phyloP scores from a whole-genome alignment of 495 filamentous ascomycete genomes.

The Hyaloscypha bicolor region DNA sequence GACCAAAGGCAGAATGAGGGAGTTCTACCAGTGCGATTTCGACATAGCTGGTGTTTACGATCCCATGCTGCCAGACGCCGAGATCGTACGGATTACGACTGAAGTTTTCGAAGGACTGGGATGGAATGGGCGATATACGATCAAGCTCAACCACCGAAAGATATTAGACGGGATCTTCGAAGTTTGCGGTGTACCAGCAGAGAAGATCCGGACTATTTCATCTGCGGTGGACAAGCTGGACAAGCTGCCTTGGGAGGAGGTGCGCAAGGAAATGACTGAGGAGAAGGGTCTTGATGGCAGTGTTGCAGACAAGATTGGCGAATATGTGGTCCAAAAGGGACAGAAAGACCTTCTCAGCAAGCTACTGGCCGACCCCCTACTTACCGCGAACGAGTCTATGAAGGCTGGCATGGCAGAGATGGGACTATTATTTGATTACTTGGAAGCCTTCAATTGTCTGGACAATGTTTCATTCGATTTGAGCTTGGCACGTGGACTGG shows the following conservation, averaged over 20 bases:
- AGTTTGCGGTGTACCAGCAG: slow-evolving; percentile 83
- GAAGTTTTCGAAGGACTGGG: slow-evolving; percentile 87
- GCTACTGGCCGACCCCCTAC: slow-evolving; percentile 61
- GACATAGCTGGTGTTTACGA: slow-evolving; percentile 92
- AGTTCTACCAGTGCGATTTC: slow-evolving; percentile 98
- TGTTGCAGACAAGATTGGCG: slow-evolving; percentile 83
- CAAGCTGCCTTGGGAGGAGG: slow-evolving; percentile 88
- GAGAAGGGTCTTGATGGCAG: slow-evolving; percentile 79
- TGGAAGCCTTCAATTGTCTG: slow-evolving; percentile 71
- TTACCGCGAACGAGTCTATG: slow-evolving; percentile 69
- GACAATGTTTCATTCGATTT: slow-evolving; percentile 80
- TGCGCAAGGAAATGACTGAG: slow-evolving; percentile 88
- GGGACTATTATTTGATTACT: slow-evolving; percentile 77
- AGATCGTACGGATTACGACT: slow-evolving; percentile 79
- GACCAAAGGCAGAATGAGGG: slow-evolving; percentile 88
- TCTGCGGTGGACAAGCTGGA: slow-evolving; percentile 96
- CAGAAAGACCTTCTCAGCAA: slow-evolving; percentile 67
- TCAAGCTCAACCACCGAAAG: slow-evolving; percentile 96
- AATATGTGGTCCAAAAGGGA: slow-evolving; percentile 73
- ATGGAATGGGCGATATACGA: slow-evolving; percentile 68
- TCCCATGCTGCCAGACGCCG: slow-evolving; percentile 95
- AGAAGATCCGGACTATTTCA: slow-evolving; percentile 85
- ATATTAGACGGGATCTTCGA: slow-evolving; percentile 92
- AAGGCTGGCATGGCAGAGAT: slow-evolving; percentile 82
- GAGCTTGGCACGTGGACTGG: slow-evolving; percentile 80